Conservation (phyloP, 1,139 yeast species). For the Yamadazyma oceani region DNA sequence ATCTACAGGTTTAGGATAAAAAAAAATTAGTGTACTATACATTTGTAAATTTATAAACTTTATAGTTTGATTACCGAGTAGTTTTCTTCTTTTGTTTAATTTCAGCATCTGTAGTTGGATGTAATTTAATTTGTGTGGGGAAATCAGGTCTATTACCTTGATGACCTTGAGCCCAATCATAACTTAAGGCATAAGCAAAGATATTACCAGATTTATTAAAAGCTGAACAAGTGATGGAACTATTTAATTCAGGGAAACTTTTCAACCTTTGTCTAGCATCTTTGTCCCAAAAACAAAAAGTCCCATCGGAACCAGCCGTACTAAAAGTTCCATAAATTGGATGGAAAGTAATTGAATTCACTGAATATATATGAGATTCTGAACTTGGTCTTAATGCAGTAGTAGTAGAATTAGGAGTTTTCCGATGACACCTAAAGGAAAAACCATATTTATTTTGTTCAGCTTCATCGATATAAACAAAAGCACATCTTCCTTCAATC, state of each 20-base stretch:
- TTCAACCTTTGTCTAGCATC: conserved; percentile 87
- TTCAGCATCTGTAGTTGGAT: conserved; percentile 83
- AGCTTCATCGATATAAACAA: conserved; percentile 84
- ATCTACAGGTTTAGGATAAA: no score
- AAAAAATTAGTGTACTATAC: no score
- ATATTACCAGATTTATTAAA: conserved; percentile 84
- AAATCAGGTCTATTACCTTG: conserved; percentile 73
- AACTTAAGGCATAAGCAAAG: conserved; percentile 89
- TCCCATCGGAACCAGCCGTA: conserved; percentile 95
- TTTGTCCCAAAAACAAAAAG: conserved; percentile 95
- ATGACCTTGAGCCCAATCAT: conserved; percentile 94
- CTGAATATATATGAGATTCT: conserved; percentile 66
- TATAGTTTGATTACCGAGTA: conserved; percentile 5
- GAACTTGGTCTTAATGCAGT: conserved; percentile 33
- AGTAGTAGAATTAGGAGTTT: conserved; percentile 34
- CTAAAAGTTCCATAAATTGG: conserved; percentile 89
- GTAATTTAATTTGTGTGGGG: conserved; percentile 77
- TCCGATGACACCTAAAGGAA: conserved; percentile 93
- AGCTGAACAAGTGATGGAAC: conserved; percentile 73
- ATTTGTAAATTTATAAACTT: no score
- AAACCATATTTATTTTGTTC: conserved; percentile 75
- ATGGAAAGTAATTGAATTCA: conserved; percentile 82
- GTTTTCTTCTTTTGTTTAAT: conserved; percentile 71
- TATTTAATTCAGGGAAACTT: conserved; percentile 72
- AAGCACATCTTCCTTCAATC: conserved; percentile 96